phyloP scores from a whole-genome alignment of 805 yeast genomes.

The Candida rishiriensis region DNA sequence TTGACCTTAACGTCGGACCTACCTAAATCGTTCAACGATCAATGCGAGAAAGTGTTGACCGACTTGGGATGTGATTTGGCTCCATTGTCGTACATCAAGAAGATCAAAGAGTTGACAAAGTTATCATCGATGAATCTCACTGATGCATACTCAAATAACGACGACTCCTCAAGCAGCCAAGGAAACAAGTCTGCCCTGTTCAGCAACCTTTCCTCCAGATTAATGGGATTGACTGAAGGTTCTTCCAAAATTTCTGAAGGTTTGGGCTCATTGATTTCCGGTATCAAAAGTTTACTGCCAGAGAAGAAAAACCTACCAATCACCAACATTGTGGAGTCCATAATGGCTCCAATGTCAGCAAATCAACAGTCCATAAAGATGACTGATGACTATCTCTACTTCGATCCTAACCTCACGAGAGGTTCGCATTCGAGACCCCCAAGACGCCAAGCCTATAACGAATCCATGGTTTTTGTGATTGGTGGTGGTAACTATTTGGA shows the following conservation, averaged over 20 bases:
- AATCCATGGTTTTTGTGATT: conserved; percentile 83
- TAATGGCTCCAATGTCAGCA: conserved; percentile 76
- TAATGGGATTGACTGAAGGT: conserved; percentile 79
- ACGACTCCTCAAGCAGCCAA: conserved; percentile 28
- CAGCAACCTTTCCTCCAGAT: conserved; percentile 66
- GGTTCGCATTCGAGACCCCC: conserved; percentile 91
- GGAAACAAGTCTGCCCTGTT: conserved; percentile 47
- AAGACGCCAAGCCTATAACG: conserved; percentile 72
- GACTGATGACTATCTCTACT: conserved; percentile 85
- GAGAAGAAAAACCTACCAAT: conserved; percentile 85
- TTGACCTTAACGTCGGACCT: conserved; percentile 54
- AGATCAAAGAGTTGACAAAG: conserved; percentile 73
- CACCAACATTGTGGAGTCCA: conserved; percentile 85
- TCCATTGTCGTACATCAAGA: conserved; percentile 69
- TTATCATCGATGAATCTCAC: conserved; percentile 36
- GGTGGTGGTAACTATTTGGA: conserved; percentile 97
- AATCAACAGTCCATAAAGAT: conserved; percentile 58
- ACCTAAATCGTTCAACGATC: conserved; percentile 42
- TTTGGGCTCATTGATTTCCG: conserved; percentile 81
- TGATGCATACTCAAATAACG: conserved; percentile 22
- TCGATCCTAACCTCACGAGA: conserved; percentile 81
- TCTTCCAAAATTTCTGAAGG: conserved; percentile 69
- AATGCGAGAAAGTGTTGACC: conserved; percentile 60
- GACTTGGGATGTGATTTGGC: conserved; percentile 55
- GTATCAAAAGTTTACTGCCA: conserved; percentile 82